Percentiles rank a stretch among this genome's conserved stretches.
phyloP scores from a whole-genome alignment of 306 rosid species.

The Gleditsia sinensis region DNA sequence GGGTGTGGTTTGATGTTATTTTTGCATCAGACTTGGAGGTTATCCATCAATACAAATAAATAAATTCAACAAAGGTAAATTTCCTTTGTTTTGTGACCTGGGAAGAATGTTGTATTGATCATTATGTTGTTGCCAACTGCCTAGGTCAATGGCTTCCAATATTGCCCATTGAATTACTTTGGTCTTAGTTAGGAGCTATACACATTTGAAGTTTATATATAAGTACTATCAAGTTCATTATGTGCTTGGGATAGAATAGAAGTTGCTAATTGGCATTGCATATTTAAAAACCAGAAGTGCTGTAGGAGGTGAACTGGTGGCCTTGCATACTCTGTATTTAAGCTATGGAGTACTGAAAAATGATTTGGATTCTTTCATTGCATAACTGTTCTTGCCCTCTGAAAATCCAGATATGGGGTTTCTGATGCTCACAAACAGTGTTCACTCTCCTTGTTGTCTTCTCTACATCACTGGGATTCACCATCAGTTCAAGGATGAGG shows the following conservation, averaged over 20 bases:
- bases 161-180: not conserved
- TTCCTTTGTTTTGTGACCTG: not conserved
- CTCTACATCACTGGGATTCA: not conserved
- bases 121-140: not conserved
- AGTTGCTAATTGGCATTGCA: not conserved
- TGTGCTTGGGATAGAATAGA: not conserved
- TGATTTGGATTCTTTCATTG: no score
- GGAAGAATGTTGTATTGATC: not conserved
- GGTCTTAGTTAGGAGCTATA: no score
- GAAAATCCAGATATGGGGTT: not conserved
- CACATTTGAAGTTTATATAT: not conserved
- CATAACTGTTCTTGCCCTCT: not conserved
- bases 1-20: not conserved
- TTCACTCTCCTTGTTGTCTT: not conserved
- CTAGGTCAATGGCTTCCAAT: not conserved
- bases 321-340: no score
- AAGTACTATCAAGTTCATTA: not conserved
- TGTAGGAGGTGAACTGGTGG: no score
- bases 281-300: no score
- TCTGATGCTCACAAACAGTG: no score
- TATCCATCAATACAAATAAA: not conserved
- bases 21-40: not conserved
- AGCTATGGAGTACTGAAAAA: no score
- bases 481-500: not conserved
- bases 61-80: not conserved